Evolutionary conservation across 73 alveolate species (phyloP).

Genomic region (Paramecium sonneborni): DNA sequence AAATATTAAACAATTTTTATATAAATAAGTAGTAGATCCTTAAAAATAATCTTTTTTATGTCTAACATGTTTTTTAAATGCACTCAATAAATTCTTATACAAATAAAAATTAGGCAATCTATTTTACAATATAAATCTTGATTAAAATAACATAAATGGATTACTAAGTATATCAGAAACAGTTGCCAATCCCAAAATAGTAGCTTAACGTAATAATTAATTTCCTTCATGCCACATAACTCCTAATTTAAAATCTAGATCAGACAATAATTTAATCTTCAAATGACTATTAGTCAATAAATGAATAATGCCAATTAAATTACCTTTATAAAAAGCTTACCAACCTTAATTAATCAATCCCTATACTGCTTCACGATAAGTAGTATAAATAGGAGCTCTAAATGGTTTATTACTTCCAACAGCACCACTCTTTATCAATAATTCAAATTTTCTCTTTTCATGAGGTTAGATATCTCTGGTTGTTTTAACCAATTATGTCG

Average conservation of each 20-base stretch:
- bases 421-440: conserved; percentile 58
- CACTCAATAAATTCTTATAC: conserved; percentile 54
- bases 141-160: conserved; percentile 69
- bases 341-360: conserved; percentile 75
- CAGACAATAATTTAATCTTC: neutral
- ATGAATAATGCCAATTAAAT: conserved; percentile 64
- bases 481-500: conserved; percentile 46
- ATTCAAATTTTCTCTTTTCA: conserved; percentile 62
- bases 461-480: conserved; percentile 55
- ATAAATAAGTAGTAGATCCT: conserved; percentile 66
- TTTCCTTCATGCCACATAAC: conserved; percentile 28
- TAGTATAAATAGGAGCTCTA: conserved; percentile 78
- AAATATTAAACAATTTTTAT: conserved; percentile 38
- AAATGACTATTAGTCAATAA: conserved; percentile 4
- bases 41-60: conserved; percentile 48
- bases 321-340: conserved; percentile 80
- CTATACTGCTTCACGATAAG: conserved; percentile 67
- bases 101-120: conserved; percentile 73
- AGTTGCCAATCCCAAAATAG: neutral
- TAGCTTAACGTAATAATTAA: neutral
- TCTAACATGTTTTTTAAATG: conserved; percentile 39
- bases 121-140: conserved; percentile 75
- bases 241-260: neutral
- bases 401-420: conserved; percentile 66
- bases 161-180: conserved; percentile 63